Evolutionary conservation across 2,329 filamentous ascomycete species (phyloP).

Genomic region (Aureobasidium subglaciale): DNA sequence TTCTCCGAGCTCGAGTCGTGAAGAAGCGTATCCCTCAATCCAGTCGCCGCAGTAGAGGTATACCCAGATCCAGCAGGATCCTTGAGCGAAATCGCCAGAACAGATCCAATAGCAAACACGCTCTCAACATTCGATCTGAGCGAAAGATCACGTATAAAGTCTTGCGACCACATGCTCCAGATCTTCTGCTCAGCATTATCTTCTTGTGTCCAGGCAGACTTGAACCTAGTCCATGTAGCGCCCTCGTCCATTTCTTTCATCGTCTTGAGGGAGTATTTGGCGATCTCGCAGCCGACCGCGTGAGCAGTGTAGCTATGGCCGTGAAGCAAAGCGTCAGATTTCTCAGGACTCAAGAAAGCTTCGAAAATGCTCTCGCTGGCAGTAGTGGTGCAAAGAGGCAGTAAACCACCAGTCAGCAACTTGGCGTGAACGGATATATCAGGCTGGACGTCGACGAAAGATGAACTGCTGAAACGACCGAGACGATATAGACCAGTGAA

Average conservation of each 20-base stretch:
- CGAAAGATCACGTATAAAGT: conserved; percentile 55
- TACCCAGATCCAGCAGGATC: conserved; percentile 46
- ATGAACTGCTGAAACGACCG: conserved; percentile 62
- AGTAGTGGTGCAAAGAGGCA: conserved; percentile 70
- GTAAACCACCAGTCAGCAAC: conserved; percentile 69
- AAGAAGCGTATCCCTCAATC: conserved; percentile 45
- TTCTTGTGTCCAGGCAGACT: conserved; percentile 38
- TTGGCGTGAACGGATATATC: conserved; percentile 81
- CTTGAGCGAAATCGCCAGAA: conserved; percentile 58
- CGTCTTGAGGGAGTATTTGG: conserved; percentile 55
- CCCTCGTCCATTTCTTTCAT: conserved; percentile 53
- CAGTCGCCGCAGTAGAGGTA: conserved; percentile 48
- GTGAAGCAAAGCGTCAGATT: conserved; percentile 71
- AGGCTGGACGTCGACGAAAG: conserved; percentile 60
- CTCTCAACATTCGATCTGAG: conserved; percentile 50
- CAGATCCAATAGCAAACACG: conserved; percentile 66
- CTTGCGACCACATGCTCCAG: conserved; percentile 67
- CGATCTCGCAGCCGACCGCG: conserved; percentile 72
- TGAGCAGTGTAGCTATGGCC: conserved; percentile 86
- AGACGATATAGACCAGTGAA: conserved; percentile 82
- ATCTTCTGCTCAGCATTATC: conserved; percentile 18
- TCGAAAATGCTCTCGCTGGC: conserved; percentile 68
- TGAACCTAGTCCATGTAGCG: conserved; percentile 52
- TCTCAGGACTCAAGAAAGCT: conserved; percentile 63
- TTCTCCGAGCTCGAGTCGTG: conserved; percentile 28